phyloP scores from a whole-genome alignment of 257 asterid genomes.

The Mentha longifolia region DNA sequence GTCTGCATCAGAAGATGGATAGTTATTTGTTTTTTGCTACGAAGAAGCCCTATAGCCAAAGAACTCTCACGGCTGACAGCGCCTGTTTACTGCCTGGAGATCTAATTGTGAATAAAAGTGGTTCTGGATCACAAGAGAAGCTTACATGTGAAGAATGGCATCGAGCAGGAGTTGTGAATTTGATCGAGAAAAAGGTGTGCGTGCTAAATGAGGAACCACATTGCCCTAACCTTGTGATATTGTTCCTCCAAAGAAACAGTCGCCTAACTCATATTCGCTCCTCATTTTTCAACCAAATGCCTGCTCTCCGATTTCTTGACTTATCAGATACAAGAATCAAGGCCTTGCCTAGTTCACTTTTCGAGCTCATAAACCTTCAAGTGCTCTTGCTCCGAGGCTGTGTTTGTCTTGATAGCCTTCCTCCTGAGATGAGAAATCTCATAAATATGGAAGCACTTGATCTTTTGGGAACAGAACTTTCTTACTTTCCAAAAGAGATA shows the following conservation, averaged over 20 bases:
- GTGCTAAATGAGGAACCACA: background rate
- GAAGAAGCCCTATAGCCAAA: background rate
- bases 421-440: conserved; percentile 18
- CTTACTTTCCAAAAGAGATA: background rate
- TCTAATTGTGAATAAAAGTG: background rate
- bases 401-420: conserved; percentile 15
- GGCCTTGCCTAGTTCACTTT: conserved; percentile 29
- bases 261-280: conserved; percentile 14
- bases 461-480: conserved; percentile 3
- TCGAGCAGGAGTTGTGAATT: background rate
- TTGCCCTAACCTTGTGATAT: conserved; percentile 28
- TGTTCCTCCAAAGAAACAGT: conserved; percentile 39
- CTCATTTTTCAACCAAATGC: too few relatives aligned
- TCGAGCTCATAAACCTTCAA: conserved; percentile 19
- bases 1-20: background rate
- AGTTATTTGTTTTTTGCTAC: background rate
- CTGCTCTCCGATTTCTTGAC: conserved; percentile 28
- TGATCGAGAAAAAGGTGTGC: conserved; percentile 10
- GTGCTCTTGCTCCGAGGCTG: conserved; percentile 28
- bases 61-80: too few relatives aligned
- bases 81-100: background rate
- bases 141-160: conserved; percentile 18
- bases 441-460: conserved; percentile 21
- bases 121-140: background rate
- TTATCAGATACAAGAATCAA: conserved; percentile 31